Evolutionary conservation across 2,329 filamentous ascomycete species (phyloP).

Genomic region (Pseudogymnoascus sp.): DNA sequence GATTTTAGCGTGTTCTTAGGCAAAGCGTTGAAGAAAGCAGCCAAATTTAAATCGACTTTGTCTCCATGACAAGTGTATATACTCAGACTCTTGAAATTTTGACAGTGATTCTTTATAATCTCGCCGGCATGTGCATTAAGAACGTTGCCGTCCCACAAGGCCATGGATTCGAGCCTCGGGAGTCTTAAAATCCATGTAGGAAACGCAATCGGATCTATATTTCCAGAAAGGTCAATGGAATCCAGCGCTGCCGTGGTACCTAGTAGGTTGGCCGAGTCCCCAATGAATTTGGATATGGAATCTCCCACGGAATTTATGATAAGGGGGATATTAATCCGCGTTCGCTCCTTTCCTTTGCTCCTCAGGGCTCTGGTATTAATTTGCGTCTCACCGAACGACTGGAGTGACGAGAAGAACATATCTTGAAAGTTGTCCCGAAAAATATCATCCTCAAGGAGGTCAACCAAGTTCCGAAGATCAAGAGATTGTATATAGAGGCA

Average conservation of each 20-base stretch:
- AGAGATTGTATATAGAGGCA: constrained; percentile 59
- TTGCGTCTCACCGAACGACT: constrained; percentile 30
- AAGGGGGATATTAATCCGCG: constrained; percentile 29
- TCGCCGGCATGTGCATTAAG: constrained; percentile 47
- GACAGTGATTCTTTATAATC: constrained; percentile 51
- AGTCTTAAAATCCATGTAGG: constrained; percentile 52
- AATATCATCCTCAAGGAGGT: constrained; percentile 49
- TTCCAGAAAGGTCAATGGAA: constrained; percentile 42
- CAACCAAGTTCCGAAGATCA: constrained; percentile 53
- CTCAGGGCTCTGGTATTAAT: constrained; percentile 20
- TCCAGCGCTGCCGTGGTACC: constrained; percentile 46
- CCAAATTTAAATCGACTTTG: constrained; percentile 50
- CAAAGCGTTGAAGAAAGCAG: constrained; percentile 50
- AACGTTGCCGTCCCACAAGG: constrained; percentile 53
- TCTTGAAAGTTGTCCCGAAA: constrained; percentile 25
- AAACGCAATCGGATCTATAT: constrained; percentile 45
- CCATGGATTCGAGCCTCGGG: constrained; percentile 49
- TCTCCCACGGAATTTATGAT: constrained; percentile 46
- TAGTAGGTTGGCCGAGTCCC: constrained; percentile 31
- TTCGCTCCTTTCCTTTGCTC: constrained; percentile 20
- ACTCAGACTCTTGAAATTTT: constrained; percentile 51
- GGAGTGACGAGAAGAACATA: constrained; percentile 32
- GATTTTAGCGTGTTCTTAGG: constrained; percentile 48
- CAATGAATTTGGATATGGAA: constrained; percentile 47
- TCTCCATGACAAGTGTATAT: constrained; percentile 41